phyloP scores from a whole-genome alignment of 1,139 yeast species.

The Wickerhamomyces sp. region DNA sequence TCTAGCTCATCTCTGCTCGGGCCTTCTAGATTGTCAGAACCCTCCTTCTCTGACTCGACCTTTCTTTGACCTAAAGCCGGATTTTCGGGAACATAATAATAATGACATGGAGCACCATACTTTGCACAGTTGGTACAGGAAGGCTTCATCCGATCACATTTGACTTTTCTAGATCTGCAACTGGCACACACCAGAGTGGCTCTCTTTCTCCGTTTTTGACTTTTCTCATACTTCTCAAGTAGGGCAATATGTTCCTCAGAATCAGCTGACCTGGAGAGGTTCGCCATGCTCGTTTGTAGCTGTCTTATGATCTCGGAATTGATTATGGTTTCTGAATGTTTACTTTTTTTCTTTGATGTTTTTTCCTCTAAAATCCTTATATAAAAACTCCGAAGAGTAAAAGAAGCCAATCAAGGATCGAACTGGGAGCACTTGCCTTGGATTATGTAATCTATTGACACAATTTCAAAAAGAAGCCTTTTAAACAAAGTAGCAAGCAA shows the following conservation, averaged over 20 bases:
- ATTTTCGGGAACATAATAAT: constrained; percentile 1
- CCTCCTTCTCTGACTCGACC: background rate
- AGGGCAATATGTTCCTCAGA: background rate
- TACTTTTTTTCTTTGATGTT: no score
- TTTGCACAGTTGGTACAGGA: constrained; percentile 10
- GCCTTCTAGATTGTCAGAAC: background rate
- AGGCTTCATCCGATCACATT: constrained; percentile 16
- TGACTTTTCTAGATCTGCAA: constrained; percentile 17
- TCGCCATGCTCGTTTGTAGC: background rate
- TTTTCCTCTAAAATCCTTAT: no score
- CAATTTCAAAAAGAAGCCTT: no score
- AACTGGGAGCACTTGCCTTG: background rate
- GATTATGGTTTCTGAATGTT: no score
- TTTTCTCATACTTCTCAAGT: background rate
- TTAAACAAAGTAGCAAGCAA: background rate
- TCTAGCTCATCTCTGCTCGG: background rate
- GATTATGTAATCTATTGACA: no score
- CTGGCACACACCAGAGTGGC: constrained; percentile 14
- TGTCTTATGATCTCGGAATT: background rate
- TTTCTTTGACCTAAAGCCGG: background rate
- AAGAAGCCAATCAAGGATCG: background rate
- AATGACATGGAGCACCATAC: constrained; percentile 10
- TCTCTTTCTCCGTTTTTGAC: constrained; percentile 12
- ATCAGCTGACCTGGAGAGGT: background rate
- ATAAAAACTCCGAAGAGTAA: no score